A percentile compares a stretch with the other conserved stretches of the same genome.
These are phyloP conservation scores for Podaxis carcinomalis DNA, from an alignment of 768 basidiomycete genomes.

Conservation along the genomic window DNA sequence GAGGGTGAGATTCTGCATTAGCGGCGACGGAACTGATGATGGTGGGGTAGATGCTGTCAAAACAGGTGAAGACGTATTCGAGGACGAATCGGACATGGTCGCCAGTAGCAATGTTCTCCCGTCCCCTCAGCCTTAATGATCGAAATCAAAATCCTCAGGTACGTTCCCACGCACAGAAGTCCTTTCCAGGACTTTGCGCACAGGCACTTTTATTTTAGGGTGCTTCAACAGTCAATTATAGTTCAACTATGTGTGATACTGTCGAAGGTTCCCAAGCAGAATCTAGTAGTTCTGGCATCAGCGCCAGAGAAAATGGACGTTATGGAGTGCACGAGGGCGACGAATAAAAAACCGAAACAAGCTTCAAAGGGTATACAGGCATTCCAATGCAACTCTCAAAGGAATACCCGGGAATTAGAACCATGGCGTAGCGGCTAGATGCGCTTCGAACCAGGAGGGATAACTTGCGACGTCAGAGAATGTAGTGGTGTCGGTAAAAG, in stretches of 20 bases:
- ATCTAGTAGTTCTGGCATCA: background rate
- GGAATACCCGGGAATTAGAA: background rate
- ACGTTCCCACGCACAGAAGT: constrained; percentile 5
- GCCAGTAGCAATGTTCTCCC: background rate
- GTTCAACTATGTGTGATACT: constrained; percentile 3
- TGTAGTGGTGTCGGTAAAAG: background rate
- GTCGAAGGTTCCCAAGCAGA: background rate
- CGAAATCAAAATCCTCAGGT: background rate
- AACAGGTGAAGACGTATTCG: constrained; percentile 37
- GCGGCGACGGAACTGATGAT: constrained; percentile 58
- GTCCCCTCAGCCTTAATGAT: background rate
- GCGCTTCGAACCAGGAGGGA: background rate
- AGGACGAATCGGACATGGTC: constrained; percentile 16
- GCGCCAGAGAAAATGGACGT: background rate
- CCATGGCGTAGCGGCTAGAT: background rate
- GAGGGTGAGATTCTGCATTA: constrained; percentile 46
- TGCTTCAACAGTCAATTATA: background rate
- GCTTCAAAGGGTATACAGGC: background rate
- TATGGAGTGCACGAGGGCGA: background rate
- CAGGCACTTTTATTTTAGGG: background rate
- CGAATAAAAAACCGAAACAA: background rate
- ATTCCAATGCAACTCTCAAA: background rate
- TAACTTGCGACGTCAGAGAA: background rate
- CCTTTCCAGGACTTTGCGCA: no score
- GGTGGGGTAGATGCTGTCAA: constrained; percentile 41